Base-by-base conservation (phyloP, 1,139 yeast species). In the Hyphopichia pseudoburtonii region DNA sequence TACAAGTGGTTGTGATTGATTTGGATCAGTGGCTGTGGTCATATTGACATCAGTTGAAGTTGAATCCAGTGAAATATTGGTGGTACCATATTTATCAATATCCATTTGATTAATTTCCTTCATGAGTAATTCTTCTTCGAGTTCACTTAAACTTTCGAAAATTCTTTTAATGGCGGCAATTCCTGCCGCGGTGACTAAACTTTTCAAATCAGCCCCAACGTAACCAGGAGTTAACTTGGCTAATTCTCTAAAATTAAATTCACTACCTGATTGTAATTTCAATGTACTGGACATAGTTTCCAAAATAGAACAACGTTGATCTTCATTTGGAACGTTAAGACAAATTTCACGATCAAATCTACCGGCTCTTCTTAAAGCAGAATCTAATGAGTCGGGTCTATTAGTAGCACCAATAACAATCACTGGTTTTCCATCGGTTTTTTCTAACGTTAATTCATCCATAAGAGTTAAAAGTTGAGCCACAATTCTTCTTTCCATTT, bases 181-280 rank as follows among this genome's bases (percentile, higher is more conserved):
- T 38, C 98, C 98, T 0, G 98, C 96, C 2, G 97, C 97, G 0
- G 97, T 82, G 0, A 89, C 95, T 42, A 92, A 73, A 17, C 97
- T 95, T 51, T 89, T 89, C 49, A 92, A 72, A 68, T 92, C 99
- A 1, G 98, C 98, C 32, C 98, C 99, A 3, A 92, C 99, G 61
- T 83, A 92, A 11, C 99, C 99, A 0, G 99, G 97, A 0, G 99
- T 94, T 66, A 88, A 66, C 54, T 90, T 90, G 1, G 98, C 96
- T 34, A 92, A 67, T 45, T 77, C 77, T 34, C 66, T 60, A 54
- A 80, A 87, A 48, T 90, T 88, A 48, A 90, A 79, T 16, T 39
- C 33, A 12, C 73, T 78, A 11, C 86, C 90, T 35, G 78, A 78
- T 28, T 57, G 54, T 34, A 88, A 68, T 50, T 84, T 82, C 47